Base-by-base conservation (phyloP, 352 stramenopile species). In the Pythium dissimile region DNA sequence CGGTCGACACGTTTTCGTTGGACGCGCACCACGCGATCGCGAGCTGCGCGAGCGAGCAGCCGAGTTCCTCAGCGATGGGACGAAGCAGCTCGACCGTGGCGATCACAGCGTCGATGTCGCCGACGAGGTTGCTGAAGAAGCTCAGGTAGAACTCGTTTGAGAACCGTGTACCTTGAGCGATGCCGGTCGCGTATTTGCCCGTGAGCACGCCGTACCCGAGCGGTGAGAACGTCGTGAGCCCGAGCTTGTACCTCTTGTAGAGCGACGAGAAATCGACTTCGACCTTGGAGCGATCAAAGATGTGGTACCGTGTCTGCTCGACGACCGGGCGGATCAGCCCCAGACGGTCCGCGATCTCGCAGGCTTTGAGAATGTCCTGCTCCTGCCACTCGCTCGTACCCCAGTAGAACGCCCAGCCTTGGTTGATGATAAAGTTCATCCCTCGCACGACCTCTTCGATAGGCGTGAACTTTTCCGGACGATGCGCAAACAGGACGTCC, bases 271-370 rank as follows among this genome's bases (percentile, higher is more conserved):
- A 86, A 56, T 88, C 74, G 38, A 71, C 69, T 47, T 88, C 78
- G 13, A 88, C 66, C 20, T 67, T 66, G 26, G 67, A 63, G 31
- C 78, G 73, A 20, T 86, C 54, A 10, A 88, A 63, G 23, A 88
- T 46, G 44, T 83, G 80, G 69, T 88, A 88, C 53, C 80, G 54
- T 2, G 71, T 62, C 55, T 88, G 76, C 50, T 88, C 75, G 0
- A 77, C 62, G 12, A 73, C 43, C 8, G 73, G 71, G 21, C 59
- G 57, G 9, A 77, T 72, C 32, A 73, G 30, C 9, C 59, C 54
- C 4, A 73, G 42, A 13, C 45, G 50, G 39, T 77, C 62, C 18
- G 69, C 69, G 37, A 77, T 67, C 39, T 61, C 54, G 41, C 62
- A 70, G 24, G 74, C 76, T 53, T 82, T 70, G 4, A 67, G 67